Evolutionary conservation across 163 green algal genomes (phyloP).

Genomic region (Chlorella variabilis): DNA sequence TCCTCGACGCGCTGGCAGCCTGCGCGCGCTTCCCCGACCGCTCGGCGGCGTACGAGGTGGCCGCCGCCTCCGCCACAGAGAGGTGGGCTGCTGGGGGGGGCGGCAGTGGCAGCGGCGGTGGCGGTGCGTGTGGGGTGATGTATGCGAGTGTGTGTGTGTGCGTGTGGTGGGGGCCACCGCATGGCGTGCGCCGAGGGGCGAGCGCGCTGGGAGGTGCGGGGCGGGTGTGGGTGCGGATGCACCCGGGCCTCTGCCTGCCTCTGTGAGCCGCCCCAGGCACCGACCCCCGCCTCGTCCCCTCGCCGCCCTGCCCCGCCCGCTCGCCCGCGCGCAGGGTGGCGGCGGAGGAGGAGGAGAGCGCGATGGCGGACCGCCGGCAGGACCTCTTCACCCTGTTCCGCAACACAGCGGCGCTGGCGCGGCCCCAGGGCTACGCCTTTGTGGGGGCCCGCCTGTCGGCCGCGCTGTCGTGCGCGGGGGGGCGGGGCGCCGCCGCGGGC

Average conservation of each 20-base stretch:
- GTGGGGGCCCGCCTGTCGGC: slow-evolving; percentile 67
- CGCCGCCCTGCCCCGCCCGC: no score
- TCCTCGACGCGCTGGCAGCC: slow-evolving; percentile 47
- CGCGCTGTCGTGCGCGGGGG: slow-evolving; percentile 24
- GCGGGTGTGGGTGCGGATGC: no score
- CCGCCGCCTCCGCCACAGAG: slow-evolving; percentile 9
- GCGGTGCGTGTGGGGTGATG: background rate
- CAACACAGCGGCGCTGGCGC: slow-evolving; percentile 79
- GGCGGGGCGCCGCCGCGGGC: slow-evolving; percentile 14
- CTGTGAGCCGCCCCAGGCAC: no score
- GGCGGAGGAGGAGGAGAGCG: slow-evolving; percentile 64
- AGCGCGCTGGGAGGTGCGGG: no score
- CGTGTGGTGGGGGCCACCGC: background rate
- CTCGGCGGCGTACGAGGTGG: slow-evolving; percentile 16
- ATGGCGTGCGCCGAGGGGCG: no score
- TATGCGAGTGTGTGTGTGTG: background rate
- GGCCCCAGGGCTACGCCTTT: slow-evolving; percentile 57
- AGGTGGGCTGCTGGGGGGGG: background rate
- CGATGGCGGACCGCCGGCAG: slow-evolving; percentile 69
- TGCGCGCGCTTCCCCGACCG: slow-evolving; percentile 44
- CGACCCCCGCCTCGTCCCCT: no score
- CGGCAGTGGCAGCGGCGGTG: background rate
- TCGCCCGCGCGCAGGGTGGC: slow-evolving; percentile 12
- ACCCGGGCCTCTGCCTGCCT: no score
- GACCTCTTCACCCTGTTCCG: slow-evolving; percentile 94